A percentile compares a stretch with the other conserved stretches of the same genome.
phyloP scores from a whole-genome alignment of 805 yeast species.

The Teunomyces cretensis region DNA sequence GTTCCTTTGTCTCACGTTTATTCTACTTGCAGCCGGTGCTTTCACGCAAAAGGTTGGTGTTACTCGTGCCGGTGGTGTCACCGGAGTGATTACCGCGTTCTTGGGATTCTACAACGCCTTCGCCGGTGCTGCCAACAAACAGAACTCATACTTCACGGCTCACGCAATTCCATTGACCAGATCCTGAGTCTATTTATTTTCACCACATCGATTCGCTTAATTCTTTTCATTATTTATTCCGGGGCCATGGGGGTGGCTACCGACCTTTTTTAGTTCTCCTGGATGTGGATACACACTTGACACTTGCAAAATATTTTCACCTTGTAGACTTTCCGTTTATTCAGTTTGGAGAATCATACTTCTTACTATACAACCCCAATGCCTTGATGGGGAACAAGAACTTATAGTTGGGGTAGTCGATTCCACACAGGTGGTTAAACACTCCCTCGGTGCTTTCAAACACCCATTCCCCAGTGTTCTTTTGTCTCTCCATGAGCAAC shows the following conservation, averaged over 20 bases:
- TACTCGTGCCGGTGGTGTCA: constrained; percentile 40
- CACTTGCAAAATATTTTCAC: not conserved
- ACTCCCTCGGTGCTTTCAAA: constrained; percentile 91
- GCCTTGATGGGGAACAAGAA: constrained; percentile 92
- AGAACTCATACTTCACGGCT: constrained; percentile 37
- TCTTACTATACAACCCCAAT: constrained; percentile 61
- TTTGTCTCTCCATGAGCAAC: constrained; percentile 66
- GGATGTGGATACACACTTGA: constrained; percentile 3
- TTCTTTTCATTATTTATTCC: not conserved
- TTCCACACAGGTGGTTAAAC: constrained; percentile 86
- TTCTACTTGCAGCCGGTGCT: constrained; percentile 37
- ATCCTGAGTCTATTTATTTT: not conserved
- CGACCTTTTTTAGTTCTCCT: constrained; percentile 2
- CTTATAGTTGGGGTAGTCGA: constrained; percentile 93
- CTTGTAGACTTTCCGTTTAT: not conserved
- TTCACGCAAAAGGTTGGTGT: constrained; percentile 25
- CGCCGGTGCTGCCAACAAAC: constrained; percentile 36
- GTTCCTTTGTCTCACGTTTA: constrained; percentile 31
- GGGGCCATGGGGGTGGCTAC: constrained; percentile 5
- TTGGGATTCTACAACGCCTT: constrained; percentile 42
- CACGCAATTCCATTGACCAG: constrained; percentile 23
- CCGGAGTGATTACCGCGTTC: constrained; percentile 42
- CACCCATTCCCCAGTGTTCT: constrained; percentile 77
- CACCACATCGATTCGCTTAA: constrained; percentile 1
- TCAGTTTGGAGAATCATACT: constrained; percentile 21